Base-by-base conservation (phyloP, 164 flowering plant species). In the Dillenia suffruticosa region DNA sequence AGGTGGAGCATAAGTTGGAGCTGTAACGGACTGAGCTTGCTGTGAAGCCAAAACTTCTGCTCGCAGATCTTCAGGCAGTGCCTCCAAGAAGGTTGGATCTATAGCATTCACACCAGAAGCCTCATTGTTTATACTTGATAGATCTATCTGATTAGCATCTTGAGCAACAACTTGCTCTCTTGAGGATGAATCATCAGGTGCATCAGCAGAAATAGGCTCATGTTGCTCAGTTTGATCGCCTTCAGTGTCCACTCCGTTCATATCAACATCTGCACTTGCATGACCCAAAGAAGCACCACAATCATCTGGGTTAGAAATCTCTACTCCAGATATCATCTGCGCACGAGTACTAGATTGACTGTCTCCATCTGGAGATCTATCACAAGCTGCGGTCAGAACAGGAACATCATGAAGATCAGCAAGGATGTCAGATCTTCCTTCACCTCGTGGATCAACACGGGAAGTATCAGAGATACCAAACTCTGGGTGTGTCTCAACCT, bases 41-140 rank as follows among this genome's bases (percentile, higher is more conserved):
- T 90, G 97, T 24, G 97, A 87, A 67, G 98, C 92, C 40, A 94
- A 81, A 56, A 94, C 98, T 77, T 94, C 98, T 44, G 92, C 97
- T 54, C 98, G 81, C 10, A 94, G 77, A 74, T 94, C 96, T 65
- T 90, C 98, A 69, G 97, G 98, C 48, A 94, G 72, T 44, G 98
- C 98, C 68, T 94, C 97, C 74, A 94, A 76, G 68, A 94, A 94
- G 40, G 98, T 84, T 19, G 98, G 96, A 73, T 94, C 98, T 58
- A 94, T 94, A 49, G 79, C 75, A 76, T 82, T 81, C 45, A 85
- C 73, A 67, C 79, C 79, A 59, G 85, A 62, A 58, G 76, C 72
- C 58, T 77, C 95, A 69, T 68, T 74, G 61, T 67, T 74, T 22
- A 47, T 45, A 63, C 60, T 66, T 56, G 24, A 59, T 76, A 83